Base-by-base conservation (phyloP, 2,329 filamentous ascomycete genomes). In the Pseudogymnoascus sp. region DNA sequence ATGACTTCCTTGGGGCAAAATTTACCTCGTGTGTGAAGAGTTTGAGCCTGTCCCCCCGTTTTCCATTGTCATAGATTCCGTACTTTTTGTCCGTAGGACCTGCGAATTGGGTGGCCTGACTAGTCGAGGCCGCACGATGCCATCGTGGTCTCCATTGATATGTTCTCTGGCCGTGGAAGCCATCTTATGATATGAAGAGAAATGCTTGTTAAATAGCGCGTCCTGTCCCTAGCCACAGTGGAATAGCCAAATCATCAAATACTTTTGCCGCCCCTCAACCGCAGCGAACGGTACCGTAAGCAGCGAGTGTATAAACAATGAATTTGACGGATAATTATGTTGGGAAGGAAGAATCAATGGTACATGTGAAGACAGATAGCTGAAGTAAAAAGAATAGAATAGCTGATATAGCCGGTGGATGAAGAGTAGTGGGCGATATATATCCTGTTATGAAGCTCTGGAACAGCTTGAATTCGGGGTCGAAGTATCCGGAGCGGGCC, bases 1-100 rank as follows among this genome's bases (percentile, higher is more conserved):
- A 59, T 33, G 59, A 22, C 7, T 12, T 19, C 24, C 33, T 46
- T 8, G n/a, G 35, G 26, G 16, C 28, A 35, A 38, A 33, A 37
- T 26, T 40, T 66, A 72, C 71, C 71, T 73, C 11, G 71, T 72
- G 46, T 70, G 70, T 2, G 64, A 68, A 31, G 71, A 70, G 53
- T 24, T 59, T 33, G 50, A 66, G 3, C 67, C 70, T 64, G 65
- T 69, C n/a, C 67, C 65, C 61, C 53, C 19, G 53, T 19, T 7
- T 10, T 68, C 61, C 31, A 28, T 63, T 66, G 7, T 63, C 56
- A 50, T 61, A 26, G 67, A 66, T 28, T 72, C 68, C 56, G 71
- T 67, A 43, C 62, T 69, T 50, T 66, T 62, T 5, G 68, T 66
- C 22, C 70, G 68, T 26, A 70, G 61, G 12, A 73, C 66, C 24